Conservation (phyloP, 1,139 yeast genomes). For the Suhomyces bolitotheri region DNA sequence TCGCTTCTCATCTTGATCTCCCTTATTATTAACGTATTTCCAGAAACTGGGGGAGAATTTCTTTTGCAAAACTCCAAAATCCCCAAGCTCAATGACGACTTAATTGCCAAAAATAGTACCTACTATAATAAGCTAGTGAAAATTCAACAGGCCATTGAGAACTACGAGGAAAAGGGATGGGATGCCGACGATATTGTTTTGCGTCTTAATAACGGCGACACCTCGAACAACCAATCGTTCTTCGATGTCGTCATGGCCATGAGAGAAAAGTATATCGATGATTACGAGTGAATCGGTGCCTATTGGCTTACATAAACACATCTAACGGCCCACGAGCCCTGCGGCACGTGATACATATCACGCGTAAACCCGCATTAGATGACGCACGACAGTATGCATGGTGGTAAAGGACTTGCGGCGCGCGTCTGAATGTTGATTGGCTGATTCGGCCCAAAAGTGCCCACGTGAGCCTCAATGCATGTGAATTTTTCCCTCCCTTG, state of each 20-base stretch:
- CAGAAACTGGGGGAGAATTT: constrained; percentile 40
- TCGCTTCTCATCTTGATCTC: constrained; percentile 34
- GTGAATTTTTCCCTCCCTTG: background rate
- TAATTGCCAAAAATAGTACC: constrained; percentile 24
- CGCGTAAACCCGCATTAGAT: background rate
- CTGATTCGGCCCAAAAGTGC: background rate
- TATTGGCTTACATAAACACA: too few relatives aligned
- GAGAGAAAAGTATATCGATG: constrained; percentile 31
- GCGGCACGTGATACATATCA: background rate
- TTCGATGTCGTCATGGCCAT: constrained; percentile 29
- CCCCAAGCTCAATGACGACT: constrained; percentile 35
- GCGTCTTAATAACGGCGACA: constrained; percentile 27
- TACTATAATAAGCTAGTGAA: constrained; percentile 27
- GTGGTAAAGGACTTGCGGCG: too few relatives aligned
- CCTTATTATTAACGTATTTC: constrained; percentile 31
- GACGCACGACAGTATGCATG: background rate
- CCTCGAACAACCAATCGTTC: constrained; percentile 17
- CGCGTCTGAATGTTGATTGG: background rate
- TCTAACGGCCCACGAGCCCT: background rate
- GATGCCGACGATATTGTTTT: constrained; percentile 40
- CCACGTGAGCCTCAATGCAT: background rate
- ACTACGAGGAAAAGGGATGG: constrained; percentile 43
- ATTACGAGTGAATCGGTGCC: too few relatives aligned
- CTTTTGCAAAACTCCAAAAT: constrained; percentile 45
- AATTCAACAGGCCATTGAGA: constrained; percentile 27